These are phyloP conservation scores for Mucor sp. DNA, from an alignment of 371 early-diverging fungal species.

Conservation along the genomic window DNA sequence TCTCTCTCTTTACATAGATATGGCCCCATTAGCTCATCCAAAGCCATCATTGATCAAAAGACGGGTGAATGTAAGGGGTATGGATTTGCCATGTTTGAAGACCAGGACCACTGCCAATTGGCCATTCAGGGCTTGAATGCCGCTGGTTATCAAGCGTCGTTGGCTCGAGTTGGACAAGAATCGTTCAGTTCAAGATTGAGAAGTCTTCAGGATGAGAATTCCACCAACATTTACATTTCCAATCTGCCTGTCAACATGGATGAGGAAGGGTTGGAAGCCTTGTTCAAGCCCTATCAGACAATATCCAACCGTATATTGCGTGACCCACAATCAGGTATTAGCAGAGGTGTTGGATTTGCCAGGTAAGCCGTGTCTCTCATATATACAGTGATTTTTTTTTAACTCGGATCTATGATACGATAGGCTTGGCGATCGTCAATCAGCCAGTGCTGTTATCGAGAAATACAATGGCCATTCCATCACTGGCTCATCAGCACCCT, in stretches of 20 bases:
- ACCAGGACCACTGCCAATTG: slow-evolving; percentile 57
- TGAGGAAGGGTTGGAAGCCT: slow-evolving; percentile 68
- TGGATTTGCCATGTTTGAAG: slow-evolving; percentile 90
- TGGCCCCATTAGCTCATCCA: slow-evolving; percentile 80
- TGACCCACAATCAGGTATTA: slow-evolving; percentile 53
- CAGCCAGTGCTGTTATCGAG: slow-evolving; percentile 69
- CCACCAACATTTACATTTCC: slow-evolving; percentile 84
- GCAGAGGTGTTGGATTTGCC: slow-evolving; percentile 83
- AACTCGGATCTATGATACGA: background rate
- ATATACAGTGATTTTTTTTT: too few relatives aligned
- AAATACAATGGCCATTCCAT: slow-evolving; percentile 65
- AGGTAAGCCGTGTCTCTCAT: too few relatives aligned
- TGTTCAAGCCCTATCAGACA: slow-evolving; percentile 67
- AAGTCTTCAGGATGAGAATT: slow-evolving; percentile 73
- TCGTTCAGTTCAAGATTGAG: slow-evolving; percentile 75
- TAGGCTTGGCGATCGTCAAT: slow-evolving; percentile 70
- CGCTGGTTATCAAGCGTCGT: slow-evolving; percentile 69
- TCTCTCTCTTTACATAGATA: slow-evolving; percentile 49
- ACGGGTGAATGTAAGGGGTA: slow-evolving; percentile 86
- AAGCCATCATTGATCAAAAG: slow-evolving; percentile 79
- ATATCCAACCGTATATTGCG: slow-evolving; percentile 74
- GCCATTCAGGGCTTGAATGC: slow-evolving; percentile 72
- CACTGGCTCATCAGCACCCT: slow-evolving; percentile 61
- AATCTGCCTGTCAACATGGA: slow-evolving; percentile 74
- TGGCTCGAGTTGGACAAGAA: slow-evolving; percentile 76